Base-by-base conservation (phyloP, 371 early-diverging fungal species). In the Syncephalastrum monosporum region DNA sequence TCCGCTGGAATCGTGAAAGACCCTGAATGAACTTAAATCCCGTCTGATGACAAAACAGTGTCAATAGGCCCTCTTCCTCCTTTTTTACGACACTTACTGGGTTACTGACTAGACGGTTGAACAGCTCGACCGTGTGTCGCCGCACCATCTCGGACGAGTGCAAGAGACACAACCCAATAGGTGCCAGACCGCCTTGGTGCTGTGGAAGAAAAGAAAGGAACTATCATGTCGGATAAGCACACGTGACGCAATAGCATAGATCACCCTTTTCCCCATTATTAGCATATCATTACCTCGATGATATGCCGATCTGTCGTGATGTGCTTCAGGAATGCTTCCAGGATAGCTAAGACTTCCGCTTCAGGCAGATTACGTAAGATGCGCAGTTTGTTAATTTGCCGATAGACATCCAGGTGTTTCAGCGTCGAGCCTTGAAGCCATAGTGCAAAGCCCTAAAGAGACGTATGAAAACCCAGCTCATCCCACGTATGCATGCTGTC, bases 151-250 rank as follows among this genome's bases (percentile, higher is more conserved):
- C 67, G 13, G 84, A 74, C 1, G 90, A 87, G 59, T 92, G 92
- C 67, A 90, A 92, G 38, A 95, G 74, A 3, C 95, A 94, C 19
- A 83, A 71, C 10, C 90, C 91, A 8, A 96, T 56, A n/a, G 91
- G 89, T 43, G 83, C 77, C 43, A 94, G 66, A 6, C 96, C 96
- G 6, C 92, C 93, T 67, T 88, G 84, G 55, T 86, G 86, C 48
- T 89, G 88, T 24, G 95, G 95, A 14, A 93, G 71, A 61, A 76
- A 79, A 0, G 91, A 84, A 53, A 93, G 60, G 60, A 93, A 86
- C 89, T 88, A 59, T 6, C 47, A 21, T 5, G 46, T 14, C 19
- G 49, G 12, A 42, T 17, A 44, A 44, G 27, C 14, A 24, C 38
- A 8, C 14, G 45, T 33, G 19, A 14, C 24, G 21, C 12, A n/a